Evolutionary conservation across 768 basidiomycete genomes (phyloP), one percentile per base, ranked within the genome.

Genomic region (Rhodosporidiobolus odoratus): DNA sequence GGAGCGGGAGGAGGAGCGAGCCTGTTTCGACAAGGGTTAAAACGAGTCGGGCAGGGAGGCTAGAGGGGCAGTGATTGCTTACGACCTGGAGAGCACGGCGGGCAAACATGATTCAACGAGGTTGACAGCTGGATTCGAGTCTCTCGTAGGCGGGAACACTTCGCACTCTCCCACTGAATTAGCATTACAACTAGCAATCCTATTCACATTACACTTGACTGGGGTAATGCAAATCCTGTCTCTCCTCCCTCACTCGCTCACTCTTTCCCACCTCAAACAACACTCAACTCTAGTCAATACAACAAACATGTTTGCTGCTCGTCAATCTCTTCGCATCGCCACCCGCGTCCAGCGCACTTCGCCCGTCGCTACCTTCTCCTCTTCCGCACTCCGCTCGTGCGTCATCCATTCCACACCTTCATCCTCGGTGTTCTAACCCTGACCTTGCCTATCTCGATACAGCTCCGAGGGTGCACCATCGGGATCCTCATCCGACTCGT

Each of bases 1-100:
- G 62, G 79, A 75, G 75, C 81, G 76, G 50, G 60, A 56, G 68
- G 56, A 41, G 52, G 65, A 58, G 58, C 70, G 70, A 37, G 70
- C 61, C 70, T 71, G 64, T 17, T 3, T 9, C 5, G 2, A 10
- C 38, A 27, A 43, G n/a, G n/a, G n/a, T n/a, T n/a, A n/a, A n/a
- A n/a, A n/a, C n/a, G n/a, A n/a, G n/a, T n/a, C n/a, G n/a, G n/a
- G n/a, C n/a, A n/a, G n/a, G n/a, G n/a, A 5, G 19, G 47, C 5
- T 23, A 30, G 57, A 27, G 16, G 25, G 56, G 45, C 45, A 30
- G 50, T 15, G 34, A 60, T 63, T 9, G 21, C 52, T 43, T 5
- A 71, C 69, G 32, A 37, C 69, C 53, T 62, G 69, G 69, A 66
- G 21, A 10, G 32, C 64, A 43, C 59, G 60, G 56, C 69, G 69